phyloP scores from a whole-genome alignment of 768 basidiomycete species.

The Hygrophoropsis aurantiaca region DNA sequence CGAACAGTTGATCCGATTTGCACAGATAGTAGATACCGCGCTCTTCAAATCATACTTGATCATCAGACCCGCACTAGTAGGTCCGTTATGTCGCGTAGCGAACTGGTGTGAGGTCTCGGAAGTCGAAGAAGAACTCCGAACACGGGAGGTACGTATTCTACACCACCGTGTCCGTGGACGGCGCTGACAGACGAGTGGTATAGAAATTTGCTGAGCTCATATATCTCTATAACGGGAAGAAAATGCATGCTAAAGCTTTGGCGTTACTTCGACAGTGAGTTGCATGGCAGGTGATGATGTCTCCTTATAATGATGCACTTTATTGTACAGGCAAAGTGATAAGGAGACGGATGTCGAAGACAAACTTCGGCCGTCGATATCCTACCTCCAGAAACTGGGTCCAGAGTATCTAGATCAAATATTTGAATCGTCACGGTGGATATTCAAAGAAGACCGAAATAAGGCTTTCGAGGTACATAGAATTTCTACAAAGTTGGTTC shows the following conservation, averaged over 20 bases:
- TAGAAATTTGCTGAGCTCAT: constrained; percentile 92
- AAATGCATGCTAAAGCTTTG: constrained; percentile 91
- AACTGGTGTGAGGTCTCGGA: constrained; percentile 98
- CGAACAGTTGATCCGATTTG: constrained; percentile 82
- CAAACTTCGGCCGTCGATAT: constrained; percentile 79
- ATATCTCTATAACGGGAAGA: constrained; percentile 90
- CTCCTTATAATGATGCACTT: background rate
- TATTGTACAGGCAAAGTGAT: constrained; percentile 64
- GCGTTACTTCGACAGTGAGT: constrained; percentile 80
- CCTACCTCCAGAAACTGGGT: constrained; percentile 89
- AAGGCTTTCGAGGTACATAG: constrained; percentile 72
- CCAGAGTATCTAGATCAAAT: constrained; percentile 79
- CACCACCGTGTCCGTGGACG: background rate
- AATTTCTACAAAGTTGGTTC: background rate
- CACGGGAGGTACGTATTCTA: constrained; percentile 61
- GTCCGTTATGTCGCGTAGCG: constrained; percentile 82
- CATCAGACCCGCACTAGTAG: constrained; percentile 76
- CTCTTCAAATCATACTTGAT: constrained; percentile 91
- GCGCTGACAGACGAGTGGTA: background rate
- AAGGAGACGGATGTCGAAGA: constrained; percentile 76
- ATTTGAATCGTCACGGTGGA: constrained; percentile 81
- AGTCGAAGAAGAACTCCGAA: constrained; percentile 83
- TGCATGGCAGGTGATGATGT: background rate
- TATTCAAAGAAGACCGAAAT: constrained; percentile 70
- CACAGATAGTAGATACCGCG: constrained; percentile 94